Percentiles rank a stretch among this genome's conserved stretches.
These are phyloP conservation scores for Cavenderia fasciculata DNA, from an alignment of 78 protist species.

Conservation along the genomic window DNA sequence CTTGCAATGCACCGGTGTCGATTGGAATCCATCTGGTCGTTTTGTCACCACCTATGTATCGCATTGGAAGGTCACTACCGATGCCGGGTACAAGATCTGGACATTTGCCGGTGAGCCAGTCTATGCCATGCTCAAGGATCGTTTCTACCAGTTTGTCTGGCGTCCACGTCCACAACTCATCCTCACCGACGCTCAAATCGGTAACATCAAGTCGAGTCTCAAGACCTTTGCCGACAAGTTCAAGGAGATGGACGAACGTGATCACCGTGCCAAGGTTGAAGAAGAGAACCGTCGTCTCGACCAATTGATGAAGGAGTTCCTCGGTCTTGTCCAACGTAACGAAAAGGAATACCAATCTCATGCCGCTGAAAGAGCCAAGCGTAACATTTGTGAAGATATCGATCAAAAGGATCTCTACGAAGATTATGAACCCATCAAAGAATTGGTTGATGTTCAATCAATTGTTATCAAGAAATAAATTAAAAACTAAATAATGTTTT, in stretches of 20 bases:
- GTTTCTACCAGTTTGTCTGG: constrained; percentile 93
- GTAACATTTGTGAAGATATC: constrained; percentile 24
- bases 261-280: not conserved
- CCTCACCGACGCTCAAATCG: constrained; percentile 80
- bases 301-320: constrained; percentile 42
- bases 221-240: constrained; percentile 36
- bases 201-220: constrained; percentile 22
- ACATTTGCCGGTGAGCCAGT: constrained; percentile 51
- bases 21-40: constrained; percentile 98
- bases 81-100: constrained; percentile 94
- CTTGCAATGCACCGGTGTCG: constrained; percentile 83
- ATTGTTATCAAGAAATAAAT: not conserved
- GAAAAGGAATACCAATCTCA: constrained; percentile 50
- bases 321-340: constrained; percentile 20
- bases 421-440: constrained; percentile 42
- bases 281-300: constrained; percentile 26
- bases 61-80: constrained; percentile 80
- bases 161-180: constrained; percentile 92
- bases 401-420: constrained; percentile 25
- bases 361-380: not conserved
- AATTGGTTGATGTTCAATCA: constrained; percentile 19
- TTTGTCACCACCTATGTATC: constrained; percentile 86
- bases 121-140: constrained; percentile 73
- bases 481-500: too few relatives aligned
- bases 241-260: constrained; percentile 17